phyloP scores from a whole-genome alignment of 139 green algal species.

The Asterochloris erici region DNA sequence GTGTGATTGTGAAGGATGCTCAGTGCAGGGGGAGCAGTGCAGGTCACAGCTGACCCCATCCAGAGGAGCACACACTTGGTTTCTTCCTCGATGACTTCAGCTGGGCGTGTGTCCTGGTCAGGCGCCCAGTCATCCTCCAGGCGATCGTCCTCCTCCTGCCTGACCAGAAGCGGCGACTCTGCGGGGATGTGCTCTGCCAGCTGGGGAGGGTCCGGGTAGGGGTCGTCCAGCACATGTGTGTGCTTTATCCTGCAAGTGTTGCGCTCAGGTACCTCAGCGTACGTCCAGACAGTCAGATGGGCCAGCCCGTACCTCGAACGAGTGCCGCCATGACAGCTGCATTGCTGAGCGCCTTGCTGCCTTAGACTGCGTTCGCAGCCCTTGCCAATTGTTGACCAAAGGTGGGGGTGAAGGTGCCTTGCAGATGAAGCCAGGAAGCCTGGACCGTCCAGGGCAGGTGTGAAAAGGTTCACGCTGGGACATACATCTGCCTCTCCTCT shows the following conservation, averaged over 20 bases:
- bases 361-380: too few relatives aligned
- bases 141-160: conserved; percentile 68
- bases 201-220: conserved; percentile 81
- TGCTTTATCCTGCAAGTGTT: conserved; percentile 77
- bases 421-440: not conserved
- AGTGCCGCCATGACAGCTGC: too few relatives aligned
- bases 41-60: too few relatives aligned
- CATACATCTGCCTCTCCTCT: too few relatives aligned
- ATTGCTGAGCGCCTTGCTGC: too few relatives aligned
- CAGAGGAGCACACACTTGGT: conserved; percentile 1
- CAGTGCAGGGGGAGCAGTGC: too few relatives aligned
- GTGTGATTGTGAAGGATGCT: too few relatives aligned
- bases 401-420: too few relatives aligned
- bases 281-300: too few relatives aligned
- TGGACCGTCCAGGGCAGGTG: not conserved
- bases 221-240: conserved; percentile 95
- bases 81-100: conserved; percentile 82
- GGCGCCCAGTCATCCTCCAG: conserved; percentile 97
- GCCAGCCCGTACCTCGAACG: too few relatives aligned
- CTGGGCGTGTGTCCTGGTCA: conserved; percentile 57
- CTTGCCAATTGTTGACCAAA: too few relatives aligned
- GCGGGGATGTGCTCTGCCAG: conserved; percentile 82
- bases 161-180: conserved; percentile 62
- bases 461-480: not conserved
- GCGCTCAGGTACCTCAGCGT: too few relatives aligned